These are phyloP conservation scores for Alternaria gansuensis DNA, from an alignment of 2,329 filamentous ascomycete species.

Conservation along the genomic window DNA sequence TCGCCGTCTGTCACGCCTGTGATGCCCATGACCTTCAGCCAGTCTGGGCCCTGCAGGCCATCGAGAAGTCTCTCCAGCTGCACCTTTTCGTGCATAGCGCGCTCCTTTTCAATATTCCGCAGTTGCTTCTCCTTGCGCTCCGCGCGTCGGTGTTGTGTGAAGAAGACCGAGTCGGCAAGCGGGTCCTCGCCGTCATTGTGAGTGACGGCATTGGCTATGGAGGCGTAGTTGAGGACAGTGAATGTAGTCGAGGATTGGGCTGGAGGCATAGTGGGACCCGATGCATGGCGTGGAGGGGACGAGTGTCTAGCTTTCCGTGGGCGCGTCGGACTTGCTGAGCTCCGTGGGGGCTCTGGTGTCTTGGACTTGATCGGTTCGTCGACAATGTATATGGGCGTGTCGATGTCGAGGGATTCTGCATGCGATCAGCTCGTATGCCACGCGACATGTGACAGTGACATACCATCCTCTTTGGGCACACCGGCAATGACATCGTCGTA, in stretches of 20 bases:
- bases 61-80: slow-evolving; percentile 76
- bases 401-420: slow-evolving; percentile 74
- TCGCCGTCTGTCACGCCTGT: slow-evolving; percentile 84
- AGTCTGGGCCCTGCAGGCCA: slow-evolving; percentile 88
- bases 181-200: slow-evolving; percentile 59
- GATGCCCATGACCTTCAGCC: slow-evolving; percentile 91
- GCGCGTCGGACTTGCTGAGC: slow-evolving; percentile 38
- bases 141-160: slow-evolving; percentile 67
- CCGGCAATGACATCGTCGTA: slow-evolving; percentile 95
- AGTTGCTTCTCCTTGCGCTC: slow-evolving; percentile 73
- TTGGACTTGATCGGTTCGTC: slow-evolving; percentile 61
- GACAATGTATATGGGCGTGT: slow-evolving; percentile 76
- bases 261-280: slow-evolving; percentile 24
- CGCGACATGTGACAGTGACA: slow-evolving; percentile 31
- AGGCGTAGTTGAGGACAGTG: slow-evolving; percentile 56
- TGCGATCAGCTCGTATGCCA: slow-evolving; percentile 26
- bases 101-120: slow-evolving; percentile 72
- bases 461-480: slow-evolving; percentile 79
- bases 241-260: slow-evolving; percentile 44
- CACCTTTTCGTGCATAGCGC: slow-evolving; percentile 71
- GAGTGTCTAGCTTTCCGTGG: slow-evolving; percentile 36
- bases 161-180: slow-evolving; percentile 64
- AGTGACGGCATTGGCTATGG: slow-evolving; percentile 48
- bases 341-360: slow-evolving; percentile 36
- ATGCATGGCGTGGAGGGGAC: slow-evolving; percentile 29